Conservation (phyloP, 2,329 filamentous ascomycete genomes). For the Colletotrichum sp. region DNA sequence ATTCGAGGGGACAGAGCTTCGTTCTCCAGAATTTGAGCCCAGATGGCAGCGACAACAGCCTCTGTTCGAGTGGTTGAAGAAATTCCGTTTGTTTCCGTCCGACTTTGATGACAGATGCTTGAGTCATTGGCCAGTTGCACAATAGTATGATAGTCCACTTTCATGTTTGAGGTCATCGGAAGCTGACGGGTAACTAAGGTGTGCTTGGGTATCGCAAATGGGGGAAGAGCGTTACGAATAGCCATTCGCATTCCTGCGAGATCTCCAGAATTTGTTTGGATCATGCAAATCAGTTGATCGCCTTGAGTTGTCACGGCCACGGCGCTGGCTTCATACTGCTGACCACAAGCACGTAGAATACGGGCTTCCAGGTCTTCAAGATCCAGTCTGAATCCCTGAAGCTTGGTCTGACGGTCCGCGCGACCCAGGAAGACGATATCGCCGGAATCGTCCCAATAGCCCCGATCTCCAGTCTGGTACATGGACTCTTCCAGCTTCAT, state of each 20-base stretch:
- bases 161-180: conserved; percentile 33
- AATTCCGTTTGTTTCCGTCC: background rate
- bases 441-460: conserved; percentile 33
- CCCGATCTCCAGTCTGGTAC: conserved; percentile 45
- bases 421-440: conserved; percentile 40
- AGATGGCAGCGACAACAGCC: background rate
- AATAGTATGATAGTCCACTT: conserved; percentile 36
- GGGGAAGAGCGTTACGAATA: conserved; percentile 22
- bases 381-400: conserved; percentile 37
- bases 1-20: conserved; percentile 5
- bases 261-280: conserved; percentile 26
- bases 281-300: conserved; percentile 31
- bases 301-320: conserved; percentile 29
- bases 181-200: conserved; percentile 29
- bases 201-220: conserved; percentile 29
- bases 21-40: conserved; percentile 16
- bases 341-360: conserved; percentile 21
- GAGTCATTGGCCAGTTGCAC: background rate
- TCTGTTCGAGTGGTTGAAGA: background rate
- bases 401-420: conserved; percentile 37
- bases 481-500: conserved; percentile 28
- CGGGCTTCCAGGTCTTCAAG: conserved; percentile 9
- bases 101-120: background rate
- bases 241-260: background rate
- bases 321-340: background rate